A percentile compares a stretch with the other conserved stretches of the same genome.
Evolutionary conservation across 2,329 filamentous ascomycete genomes (phyloP).

Genomic region (Truncatella angustata): DNA sequence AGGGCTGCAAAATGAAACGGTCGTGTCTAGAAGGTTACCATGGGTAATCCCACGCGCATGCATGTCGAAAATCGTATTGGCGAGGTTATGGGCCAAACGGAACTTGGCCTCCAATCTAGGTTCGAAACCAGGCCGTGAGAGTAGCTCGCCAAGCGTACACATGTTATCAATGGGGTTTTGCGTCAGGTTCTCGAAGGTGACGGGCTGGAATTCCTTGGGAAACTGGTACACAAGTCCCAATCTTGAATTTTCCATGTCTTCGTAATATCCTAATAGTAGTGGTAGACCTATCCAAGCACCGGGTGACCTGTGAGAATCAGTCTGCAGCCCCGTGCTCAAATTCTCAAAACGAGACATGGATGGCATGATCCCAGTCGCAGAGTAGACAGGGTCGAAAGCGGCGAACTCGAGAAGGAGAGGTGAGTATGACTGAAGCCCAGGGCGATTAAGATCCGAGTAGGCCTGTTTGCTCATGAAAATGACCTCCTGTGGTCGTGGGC

Average conservation of each 20-base stretch:
- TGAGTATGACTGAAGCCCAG: constrained; percentile 43
- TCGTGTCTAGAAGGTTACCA: constrained; percentile 66
- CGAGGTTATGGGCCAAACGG: constrained; percentile 69
- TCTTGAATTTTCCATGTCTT: constrained; percentile 67
- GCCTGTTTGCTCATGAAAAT: constrained; percentile 51
- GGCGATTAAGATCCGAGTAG: constrained; percentile 45
- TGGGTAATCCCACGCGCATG: constrained; percentile 69
- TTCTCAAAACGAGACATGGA: constrained; percentile 65
- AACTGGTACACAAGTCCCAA: constrained; percentile 76
- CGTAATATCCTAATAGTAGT: constrained; percentile 67
- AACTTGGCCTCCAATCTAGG: constrained; percentile 75
- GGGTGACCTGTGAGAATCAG: constrained; percentile 48
- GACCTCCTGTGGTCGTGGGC: constrained; percentile 41
- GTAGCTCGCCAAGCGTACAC: constrained; percentile 53
- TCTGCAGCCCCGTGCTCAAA: constrained; percentile 56
- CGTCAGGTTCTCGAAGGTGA: constrained; percentile 51
- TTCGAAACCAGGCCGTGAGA: constrained; percentile 52
- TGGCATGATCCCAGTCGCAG: constrained; percentile 61
- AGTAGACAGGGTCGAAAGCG: constrained; percentile 60
- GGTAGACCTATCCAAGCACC: constrained; percentile 62
- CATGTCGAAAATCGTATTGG: constrained; percentile 70
- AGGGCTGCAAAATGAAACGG: constrained; percentile 63
- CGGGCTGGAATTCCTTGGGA: constrained; percentile 61
- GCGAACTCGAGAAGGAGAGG: constrained; percentile 72
- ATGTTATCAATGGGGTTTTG: constrained; percentile 50